phyloP scores from a whole-genome alignment of 306 rosid genomes.

The Boehmeria nivea region DNA sequence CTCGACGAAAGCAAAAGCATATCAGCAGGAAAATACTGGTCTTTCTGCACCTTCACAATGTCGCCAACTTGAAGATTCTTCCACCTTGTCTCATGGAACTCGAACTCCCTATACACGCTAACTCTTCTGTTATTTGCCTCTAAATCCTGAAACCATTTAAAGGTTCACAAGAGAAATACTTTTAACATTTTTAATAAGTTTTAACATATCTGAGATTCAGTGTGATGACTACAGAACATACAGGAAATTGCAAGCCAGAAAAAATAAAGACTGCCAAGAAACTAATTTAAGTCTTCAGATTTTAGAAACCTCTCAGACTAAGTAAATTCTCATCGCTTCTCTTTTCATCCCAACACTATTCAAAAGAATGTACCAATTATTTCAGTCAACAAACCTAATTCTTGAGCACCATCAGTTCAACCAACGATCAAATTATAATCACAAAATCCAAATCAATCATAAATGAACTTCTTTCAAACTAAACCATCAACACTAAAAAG shows the following conservation, averaged over 20 bases:
- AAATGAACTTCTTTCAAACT: too few species aligned
- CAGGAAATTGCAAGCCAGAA: neutral
- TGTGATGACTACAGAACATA: neutral
- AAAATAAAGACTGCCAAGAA: too few species aligned
- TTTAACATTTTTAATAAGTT: neutral
- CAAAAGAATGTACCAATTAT: too few species aligned
- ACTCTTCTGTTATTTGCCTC: constrained; percentile 76
- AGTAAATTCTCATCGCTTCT: too few species aligned
- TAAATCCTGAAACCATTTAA: constrained; percentile 50
- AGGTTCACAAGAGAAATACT: constrained; percentile 19
- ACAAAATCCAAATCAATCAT: constrained; percentile 3
- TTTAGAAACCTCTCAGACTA: too few species aligned
- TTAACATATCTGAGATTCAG: neutral
- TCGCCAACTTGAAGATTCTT: constrained; percentile 84
- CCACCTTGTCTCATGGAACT: constrained; percentile 67
- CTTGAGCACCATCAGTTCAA: neutral
- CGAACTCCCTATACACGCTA: constrained; percentile 32
- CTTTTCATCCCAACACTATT: too few species aligned
- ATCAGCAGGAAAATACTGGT: constrained; percentile 88
- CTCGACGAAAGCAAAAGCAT: constrained; percentile 72
- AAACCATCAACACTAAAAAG: neutral
- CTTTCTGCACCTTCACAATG: constrained; percentile 64
- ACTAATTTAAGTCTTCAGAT: too few species aligned
- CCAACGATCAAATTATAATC: too few species aligned
- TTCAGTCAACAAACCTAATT: neutral